A percentile compares a stretch with the other conserved stretches of the same genome.
Evolutionary conservation across 1,139 yeast genomes (phyloP).

Genomic region (Scheffersomyces segobiensis): DNA sequence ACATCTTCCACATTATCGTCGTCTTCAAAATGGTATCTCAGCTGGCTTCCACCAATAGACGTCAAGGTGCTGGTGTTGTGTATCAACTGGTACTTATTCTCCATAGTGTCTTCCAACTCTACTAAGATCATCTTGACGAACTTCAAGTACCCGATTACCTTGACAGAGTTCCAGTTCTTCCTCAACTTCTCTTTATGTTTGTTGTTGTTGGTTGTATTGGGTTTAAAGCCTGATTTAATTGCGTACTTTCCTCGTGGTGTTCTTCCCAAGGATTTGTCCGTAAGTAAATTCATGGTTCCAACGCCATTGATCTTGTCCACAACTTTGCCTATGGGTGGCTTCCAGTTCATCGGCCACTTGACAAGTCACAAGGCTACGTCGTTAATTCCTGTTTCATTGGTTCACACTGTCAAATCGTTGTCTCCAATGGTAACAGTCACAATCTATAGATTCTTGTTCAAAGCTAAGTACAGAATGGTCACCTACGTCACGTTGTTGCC

Average conservation of each 20-base stretch:
- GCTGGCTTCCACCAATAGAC: constrained; percentile 29
- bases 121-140: constrained; percentile 71
- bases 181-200: constrained; percentile 59
- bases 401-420: constrained; percentile 87
- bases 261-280: constrained; percentile 39
- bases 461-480: constrained; percentile 53
- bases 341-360: constrained; percentile 88
- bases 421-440: constrained; percentile 88
- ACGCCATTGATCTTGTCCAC: constrained; percentile 56
- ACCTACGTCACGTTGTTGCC: constrained; percentile 82
- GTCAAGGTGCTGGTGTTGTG: constrained; percentile 48
- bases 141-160: constrained; percentile 77
- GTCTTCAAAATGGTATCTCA: not conserved
- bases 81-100: constrained; percentile 74
- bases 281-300: constrained; percentile 49
- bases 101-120: constrained; percentile 78
- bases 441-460: constrained; percentile 65
- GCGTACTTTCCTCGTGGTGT: constrained; percentile 57
- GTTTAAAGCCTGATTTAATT: constrained; percentile 2
- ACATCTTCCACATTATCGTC: not conserved
- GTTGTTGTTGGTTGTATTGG: constrained; percentile 14
- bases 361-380: constrained; percentile 88
- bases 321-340: constrained; percentile 89
- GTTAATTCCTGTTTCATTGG: constrained; percentile 84
- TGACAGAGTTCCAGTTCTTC: constrained; percentile 82